Conservation (phyloP, 345 rosid genomes). For the rapeseed (Brassica napus) region DNA sequence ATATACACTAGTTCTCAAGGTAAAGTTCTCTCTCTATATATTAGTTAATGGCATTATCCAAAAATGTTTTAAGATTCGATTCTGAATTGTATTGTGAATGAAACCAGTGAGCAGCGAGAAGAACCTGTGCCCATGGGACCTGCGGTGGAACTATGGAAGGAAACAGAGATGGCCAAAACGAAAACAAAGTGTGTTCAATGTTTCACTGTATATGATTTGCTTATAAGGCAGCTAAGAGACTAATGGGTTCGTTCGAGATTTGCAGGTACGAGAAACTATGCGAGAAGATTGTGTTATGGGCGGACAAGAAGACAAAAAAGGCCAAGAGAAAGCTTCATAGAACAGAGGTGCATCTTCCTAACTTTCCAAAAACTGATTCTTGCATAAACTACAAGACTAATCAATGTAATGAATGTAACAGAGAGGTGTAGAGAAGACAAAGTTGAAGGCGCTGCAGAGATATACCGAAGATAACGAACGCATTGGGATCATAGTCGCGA, state of each 20-base stretch:
- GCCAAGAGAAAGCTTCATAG: conserved; percentile 51
- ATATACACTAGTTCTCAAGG: conserved; percentile 4
- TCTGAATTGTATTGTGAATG: conserved; percentile 14
- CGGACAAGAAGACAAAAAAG: conserved; percentile 54
- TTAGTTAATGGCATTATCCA: neutral
- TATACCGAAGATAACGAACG: conserved; percentile 47
- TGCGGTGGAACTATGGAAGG: conserved; percentile 63
- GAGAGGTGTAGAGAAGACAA: conserved; percentile 46
- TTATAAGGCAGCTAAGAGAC: conserved; percentile 1
- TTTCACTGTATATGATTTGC: neutral
- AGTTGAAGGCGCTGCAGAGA: conserved; percentile 46
- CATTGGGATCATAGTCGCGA: conserved; percentile 47
- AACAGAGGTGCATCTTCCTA: conserved; percentile 54
- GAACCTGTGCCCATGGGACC: conserved; percentile 9
- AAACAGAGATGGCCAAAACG: conserved; percentile 52
- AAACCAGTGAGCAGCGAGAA: conserved; percentile 4
- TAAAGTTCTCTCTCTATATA: neutral
- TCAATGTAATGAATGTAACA: conserved; percentile 38
- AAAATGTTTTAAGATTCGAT: neutral
- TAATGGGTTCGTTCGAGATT: conserved; percentile 19
- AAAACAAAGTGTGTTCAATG: conserved; percentile 45
- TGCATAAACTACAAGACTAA: conserved; percentile 1
- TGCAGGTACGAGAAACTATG: conserved; percentile 58
- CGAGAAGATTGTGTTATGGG: conserved; percentile 59
- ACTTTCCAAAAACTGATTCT: neutral